Conservation (phyloP, 148 eudicot genomes). For the Chenopodium formosanum region DNA sequence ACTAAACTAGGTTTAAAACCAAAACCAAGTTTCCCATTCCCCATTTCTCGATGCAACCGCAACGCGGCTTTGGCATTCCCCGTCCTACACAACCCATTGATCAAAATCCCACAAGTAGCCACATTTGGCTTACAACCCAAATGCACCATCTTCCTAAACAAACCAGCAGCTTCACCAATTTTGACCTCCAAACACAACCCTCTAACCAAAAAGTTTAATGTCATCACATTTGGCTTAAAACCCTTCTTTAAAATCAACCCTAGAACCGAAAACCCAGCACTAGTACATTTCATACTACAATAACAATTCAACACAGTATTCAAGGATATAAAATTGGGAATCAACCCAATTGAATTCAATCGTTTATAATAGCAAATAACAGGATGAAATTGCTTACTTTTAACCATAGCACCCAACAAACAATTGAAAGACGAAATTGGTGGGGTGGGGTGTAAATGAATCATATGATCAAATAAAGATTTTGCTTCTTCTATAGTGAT, state of each 20-base stretch:
- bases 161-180: not conserved
- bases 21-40: not conserved
- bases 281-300: not conserved
- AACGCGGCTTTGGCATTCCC: not conserved
- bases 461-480: not conserved
- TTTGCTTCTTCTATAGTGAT: not conserved
- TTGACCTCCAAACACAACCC: not conserved
- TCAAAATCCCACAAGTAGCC: not conserved
- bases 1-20: not conserved
- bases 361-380: not conserved
- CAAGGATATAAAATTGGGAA: not conserved
- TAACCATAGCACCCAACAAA: not conserved
- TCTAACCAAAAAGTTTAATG: not conserved
- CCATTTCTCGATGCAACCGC: slow-evolving; percentile 1
- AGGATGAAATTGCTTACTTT: not conserved
- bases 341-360: not conserved
- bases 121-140: not conserved
- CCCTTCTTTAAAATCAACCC: not conserved
- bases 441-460: not conserved
- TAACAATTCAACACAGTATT: not conserved
- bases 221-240: not conserved
- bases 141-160: not conserved
- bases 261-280: not conserved
- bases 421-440: not conserved
- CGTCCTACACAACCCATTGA: not conserved